phyloP scores from a whole-genome alignment of 2,329 filamentous ascomycete genomes.

The Paecilomyces sp. region DNA sequence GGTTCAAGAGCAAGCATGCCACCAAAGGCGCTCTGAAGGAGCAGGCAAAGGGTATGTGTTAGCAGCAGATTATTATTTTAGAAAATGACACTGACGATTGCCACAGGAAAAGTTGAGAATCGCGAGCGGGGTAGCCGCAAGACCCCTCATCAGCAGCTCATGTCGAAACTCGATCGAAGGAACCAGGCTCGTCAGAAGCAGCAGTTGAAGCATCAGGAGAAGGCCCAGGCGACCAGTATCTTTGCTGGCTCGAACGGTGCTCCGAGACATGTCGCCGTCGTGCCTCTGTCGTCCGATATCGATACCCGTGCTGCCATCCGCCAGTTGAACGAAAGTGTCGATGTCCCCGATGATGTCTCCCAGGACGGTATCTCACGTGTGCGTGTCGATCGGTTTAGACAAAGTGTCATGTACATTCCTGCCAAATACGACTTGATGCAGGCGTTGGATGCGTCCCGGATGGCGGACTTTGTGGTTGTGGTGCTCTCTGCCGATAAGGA shows the following conservation, averaged over 20 bases:
- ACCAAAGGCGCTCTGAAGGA: slow-evolving; percentile 85
- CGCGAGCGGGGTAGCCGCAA: slow-evolving; percentile 69
- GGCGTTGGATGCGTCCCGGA: slow-evolving; percentile 75
- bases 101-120: slow-evolving; percentile 67
- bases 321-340: slow-evolving; percentile 69
- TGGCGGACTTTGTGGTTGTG: slow-evolving; percentile 87
- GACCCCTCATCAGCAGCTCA: slow-evolving; percentile 90
- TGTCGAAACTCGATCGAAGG: slow-evolving; percentile 92
- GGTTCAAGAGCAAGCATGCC: slow-evolving; percentile 86
- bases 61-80: not conserved
- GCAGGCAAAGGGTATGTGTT: slow-evolving; percentile 62
- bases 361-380: slow-evolving; percentile 56
- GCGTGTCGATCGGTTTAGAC: slow-evolving; percentile 84
- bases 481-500: slow-evolving; percentile 75
- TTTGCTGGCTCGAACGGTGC: slow-evolving; percentile 84
- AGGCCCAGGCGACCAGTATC: slow-evolving; percentile 68
- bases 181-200: slow-evolving; percentile 93
- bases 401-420: slow-evolving; percentile 81
- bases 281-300: slow-evolving; percentile 71
- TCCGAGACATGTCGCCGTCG: slow-evolving; percentile 77
- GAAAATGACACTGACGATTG: slow-evolving; percentile 5
- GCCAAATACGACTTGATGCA: slow-evolving; percentile 65
- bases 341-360: slow-evolving; percentile 61
- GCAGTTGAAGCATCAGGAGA: slow-evolving; percentile 73
- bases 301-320: slow-evolving; percentile 61